Percentiles rank a stretch among this genome's conserved stretches.
These are phyloP conservation scores for Phytophthora ramorum DNA, from an alignment of 352 stramenopile genomes.

Conservation along the genomic window DNA sequence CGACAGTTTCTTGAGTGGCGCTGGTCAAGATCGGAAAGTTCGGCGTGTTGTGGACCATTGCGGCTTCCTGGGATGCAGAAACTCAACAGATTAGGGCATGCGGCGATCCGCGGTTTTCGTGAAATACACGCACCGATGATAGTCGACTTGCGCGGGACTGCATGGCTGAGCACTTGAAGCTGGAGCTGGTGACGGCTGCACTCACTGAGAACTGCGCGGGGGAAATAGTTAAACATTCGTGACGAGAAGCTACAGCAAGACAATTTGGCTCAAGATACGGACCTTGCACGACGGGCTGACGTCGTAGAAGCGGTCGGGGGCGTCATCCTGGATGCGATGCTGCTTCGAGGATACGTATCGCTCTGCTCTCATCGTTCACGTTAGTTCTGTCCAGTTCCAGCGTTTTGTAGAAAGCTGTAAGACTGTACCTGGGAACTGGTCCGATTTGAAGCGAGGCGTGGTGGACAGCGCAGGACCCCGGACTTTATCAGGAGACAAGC, in stretches of 20 bases:
- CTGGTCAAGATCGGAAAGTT: slow-evolving; percentile 69
- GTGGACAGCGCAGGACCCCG: slow-evolving; percentile 64
- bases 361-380: slow-evolving; percentile 38
- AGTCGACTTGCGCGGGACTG: slow-evolving; percentile 59
- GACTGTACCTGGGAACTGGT: slow-evolving; percentile 59
- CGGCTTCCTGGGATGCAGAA: slow-evolving; percentile 44
- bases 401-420: background rate
- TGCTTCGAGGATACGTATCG: slow-evolving; percentile 76
- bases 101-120: background rate
- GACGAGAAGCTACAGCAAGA: background rate
- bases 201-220: slow-evolving; percentile 61
- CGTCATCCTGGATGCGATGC: slow-evolving; percentile 56
- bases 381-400: background rate
- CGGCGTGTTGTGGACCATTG: slow-evolving; percentile 80
- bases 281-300: slow-evolving; percentile 73
- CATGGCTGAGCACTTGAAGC: slow-evolving; percentile 71
- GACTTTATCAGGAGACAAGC: slow-evolving; percentile 41
- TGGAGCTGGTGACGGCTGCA: slow-evolving; percentile 68
- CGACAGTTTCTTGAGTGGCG: slow-evolving; percentile 54
- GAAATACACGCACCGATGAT: slow-evolving; percentile 50
- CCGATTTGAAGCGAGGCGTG: slow-evolving; percentile 75
- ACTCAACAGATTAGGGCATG: slow-evolving; percentile 2
- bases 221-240: background rate
- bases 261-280: background rate
- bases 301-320: slow-evolving; percentile 77